Base-by-base conservation (phyloP, 148 eudicot species). In the Linanthus parryae region DNA sequence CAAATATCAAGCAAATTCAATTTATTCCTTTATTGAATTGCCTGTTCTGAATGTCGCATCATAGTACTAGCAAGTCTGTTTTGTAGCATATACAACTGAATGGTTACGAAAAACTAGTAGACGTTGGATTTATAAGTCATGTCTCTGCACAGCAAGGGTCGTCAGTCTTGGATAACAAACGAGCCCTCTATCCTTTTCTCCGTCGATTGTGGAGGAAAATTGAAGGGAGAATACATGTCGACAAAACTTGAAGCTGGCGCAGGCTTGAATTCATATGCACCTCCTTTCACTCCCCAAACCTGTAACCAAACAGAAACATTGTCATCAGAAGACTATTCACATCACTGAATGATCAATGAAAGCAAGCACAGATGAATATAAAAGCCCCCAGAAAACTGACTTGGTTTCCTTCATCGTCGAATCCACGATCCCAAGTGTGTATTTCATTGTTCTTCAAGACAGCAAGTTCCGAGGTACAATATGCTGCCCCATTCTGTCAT, bases 201-300 rank as follows among this genome's bases (percentile, higher is more conserved):
- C 54, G 75, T 54, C 45, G 85, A 60, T 42, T 67, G 88, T 25
- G 85, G 70, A 43, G 81, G 68, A 31, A 82, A 70, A 67, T 66
- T 84, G 36, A 76, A 74, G 13, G 83, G 83, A 51, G 90, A 68
- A 41, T 66, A 52, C 67, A 81, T 69, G 60, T 84, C 94, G 50
- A 64, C 72, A 56, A 77, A 94, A 68, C 82, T 80, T 19, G 92
- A 88, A 39, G 75, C 52, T 26, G 95, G 80, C 57, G 96, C 99
- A 42, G 91, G 84, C 76, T 77, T 84, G 68, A 94, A 94, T 68
- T 94, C 99, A 22, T 94, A 94, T 37, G 99, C 95, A 42, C 96
- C 92, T 66, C 74, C 91, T 63, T 76, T 88, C 14, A 70, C 95
- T 24, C 99, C 99, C 99, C 99, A 94, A 29, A 88, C 99, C 99